These are phyloP conservation scores for Pichia nanzhaoensis DNA, from an alignment of 805 yeast genomes.

Conservation along the genomic window DNA sequence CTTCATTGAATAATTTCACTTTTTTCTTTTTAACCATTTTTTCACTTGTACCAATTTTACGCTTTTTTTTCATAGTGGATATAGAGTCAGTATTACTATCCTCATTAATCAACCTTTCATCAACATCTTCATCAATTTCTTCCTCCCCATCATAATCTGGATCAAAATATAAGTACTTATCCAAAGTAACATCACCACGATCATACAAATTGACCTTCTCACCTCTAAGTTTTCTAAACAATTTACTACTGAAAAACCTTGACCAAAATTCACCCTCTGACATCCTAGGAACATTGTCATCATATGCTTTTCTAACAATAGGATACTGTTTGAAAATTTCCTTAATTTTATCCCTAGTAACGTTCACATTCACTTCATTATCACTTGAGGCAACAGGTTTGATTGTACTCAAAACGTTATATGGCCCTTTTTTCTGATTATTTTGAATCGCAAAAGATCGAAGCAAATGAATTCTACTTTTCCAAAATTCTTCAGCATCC, in stretches of 20 bases:
- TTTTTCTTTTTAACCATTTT: constrained; percentile 24
- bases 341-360: constrained; percentile 83
- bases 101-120: constrained; percentile 36
- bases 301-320: constrained; percentile 78
- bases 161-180: constrained; percentile 70
- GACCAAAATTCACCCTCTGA: constrained; percentile 96
- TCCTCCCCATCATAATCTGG: constrained; percentile 45
- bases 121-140: constrained; percentile 30
- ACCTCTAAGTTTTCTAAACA: constrained; percentile 84
- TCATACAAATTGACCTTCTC: constrained; percentile 71
- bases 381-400: constrained; percentile 91
- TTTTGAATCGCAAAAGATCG: constrained; percentile 81
- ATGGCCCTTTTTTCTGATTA: constrained; percentile 85
- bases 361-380: constrained; percentile 87
- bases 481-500: constrained; percentile 83
- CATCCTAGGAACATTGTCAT: constrained; percentile 84
- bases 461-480: constrained; percentile 67
- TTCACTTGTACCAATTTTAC: constrained; percentile 15
- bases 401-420: constrained; percentile 88
- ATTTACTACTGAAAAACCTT: constrained; percentile 82
- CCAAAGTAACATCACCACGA: constrained; percentile 78
- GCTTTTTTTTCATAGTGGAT: constrained; percentile 8
- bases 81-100: constrained; percentile 10
- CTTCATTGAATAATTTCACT: constrained; percentile 31
- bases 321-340: constrained; percentile 93